Conservation (phyloP, 805 yeast genomes). For the Myxozyma mucilagina region DNA sequence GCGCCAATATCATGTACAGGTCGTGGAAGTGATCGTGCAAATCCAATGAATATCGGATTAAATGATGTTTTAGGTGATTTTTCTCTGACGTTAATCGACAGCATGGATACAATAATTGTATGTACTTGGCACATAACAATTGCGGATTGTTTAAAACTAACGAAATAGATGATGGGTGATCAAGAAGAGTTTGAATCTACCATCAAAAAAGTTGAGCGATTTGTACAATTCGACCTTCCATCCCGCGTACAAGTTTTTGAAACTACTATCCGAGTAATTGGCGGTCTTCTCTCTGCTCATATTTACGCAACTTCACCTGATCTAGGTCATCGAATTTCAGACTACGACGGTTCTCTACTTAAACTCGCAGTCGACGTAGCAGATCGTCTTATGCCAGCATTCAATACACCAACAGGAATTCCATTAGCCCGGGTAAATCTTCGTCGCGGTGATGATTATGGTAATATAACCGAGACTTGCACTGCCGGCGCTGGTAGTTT, state of each 20-base stretch:
- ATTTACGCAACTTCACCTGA: slow-evolving; percentile 58
- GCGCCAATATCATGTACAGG: slow-evolving; percentile 71
- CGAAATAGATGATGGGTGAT: slow-evolving; percentile 51
- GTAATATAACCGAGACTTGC: slow-evolving; percentile 61
- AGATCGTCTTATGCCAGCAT: slow-evolving; percentile 66
- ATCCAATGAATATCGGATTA: slow-evolving; percentile 55
- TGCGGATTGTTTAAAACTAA: not conserved
- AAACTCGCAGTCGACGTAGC: slow-evolving; percentile 76
- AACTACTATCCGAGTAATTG: slow-evolving; percentile 75
- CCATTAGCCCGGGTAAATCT: slow-evolving; percentile 83
- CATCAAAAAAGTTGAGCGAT: slow-evolving; percentile 45
- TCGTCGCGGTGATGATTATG: slow-evolving; percentile 47
- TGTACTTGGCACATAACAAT: not conserved
- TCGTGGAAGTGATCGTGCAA: slow-evolving; percentile 60
- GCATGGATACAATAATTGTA: slow-evolving; percentile 74
- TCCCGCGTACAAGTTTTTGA: slow-evolving; percentile 87
- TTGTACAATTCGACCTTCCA: slow-evolving; percentile 57
- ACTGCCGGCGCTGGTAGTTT: slow-evolving; percentile 87
- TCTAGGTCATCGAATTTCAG: slow-evolving; percentile 45
- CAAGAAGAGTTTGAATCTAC: slow-evolving; percentile 53
- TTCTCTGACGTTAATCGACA: slow-evolving; percentile 75
- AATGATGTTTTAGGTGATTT: slow-evolving; percentile 87
- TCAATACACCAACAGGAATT: slow-evolving; percentile 57
- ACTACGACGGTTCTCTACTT: slow-evolving; percentile 73
- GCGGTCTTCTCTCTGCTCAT: slow-evolving; percentile 80